These are phyloP conservation scores for Lactuca saligna DNA, from an alignment of 129 eudicot species.

Conservation along the genomic window DNA sequence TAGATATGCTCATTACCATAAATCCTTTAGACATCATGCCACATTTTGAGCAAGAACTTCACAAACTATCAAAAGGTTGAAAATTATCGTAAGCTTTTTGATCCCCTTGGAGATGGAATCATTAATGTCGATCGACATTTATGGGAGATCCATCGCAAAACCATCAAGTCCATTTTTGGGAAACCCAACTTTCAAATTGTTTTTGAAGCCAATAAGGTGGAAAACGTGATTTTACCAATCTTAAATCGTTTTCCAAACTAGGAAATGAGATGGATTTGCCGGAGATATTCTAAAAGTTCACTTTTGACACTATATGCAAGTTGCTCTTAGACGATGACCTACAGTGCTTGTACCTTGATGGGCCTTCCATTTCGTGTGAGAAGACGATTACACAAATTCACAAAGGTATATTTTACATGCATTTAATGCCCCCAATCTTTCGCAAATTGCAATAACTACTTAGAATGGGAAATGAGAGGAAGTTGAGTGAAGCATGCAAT, in stretches of 20 bases:
- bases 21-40: constrained; percentile 37
- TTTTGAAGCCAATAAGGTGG: constrained; percentile 12
- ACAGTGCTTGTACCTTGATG: constrained; percentile 14
- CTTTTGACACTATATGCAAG: constrained; percentile 33
- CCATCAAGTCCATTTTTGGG: constrained; percentile 7
- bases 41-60: constrained; percentile 41
- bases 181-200: constrained; percentile 8
- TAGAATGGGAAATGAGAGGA: constrained; percentile 42
- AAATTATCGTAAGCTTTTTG: constrained; percentile 31
- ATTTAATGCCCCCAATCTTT: constrained; percentile 23
- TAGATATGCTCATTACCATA: constrained; percentile 34
- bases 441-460: constrained; percentile 45
- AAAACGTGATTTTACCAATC: constrained; percentile 35
- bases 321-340: constrained; percentile 37
- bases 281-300: constrained; percentile 38
- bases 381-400: constrained; percentile 25
- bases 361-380: constrained; percentile 19
- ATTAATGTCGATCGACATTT: constrained; percentile 26
- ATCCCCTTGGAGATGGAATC: constrained; percentile 36
- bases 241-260: not conserved
- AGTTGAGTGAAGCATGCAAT: not conserved
- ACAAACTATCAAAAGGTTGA: constrained; percentile 37
- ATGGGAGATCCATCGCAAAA: constrained; percentile 39
- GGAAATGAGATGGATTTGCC: constrained; percentile 22
- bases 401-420: constrained; percentile 36